phyloP scores from a whole-genome alignment of 306 rosid species.

The Adenanthera pavonina region DNA sequence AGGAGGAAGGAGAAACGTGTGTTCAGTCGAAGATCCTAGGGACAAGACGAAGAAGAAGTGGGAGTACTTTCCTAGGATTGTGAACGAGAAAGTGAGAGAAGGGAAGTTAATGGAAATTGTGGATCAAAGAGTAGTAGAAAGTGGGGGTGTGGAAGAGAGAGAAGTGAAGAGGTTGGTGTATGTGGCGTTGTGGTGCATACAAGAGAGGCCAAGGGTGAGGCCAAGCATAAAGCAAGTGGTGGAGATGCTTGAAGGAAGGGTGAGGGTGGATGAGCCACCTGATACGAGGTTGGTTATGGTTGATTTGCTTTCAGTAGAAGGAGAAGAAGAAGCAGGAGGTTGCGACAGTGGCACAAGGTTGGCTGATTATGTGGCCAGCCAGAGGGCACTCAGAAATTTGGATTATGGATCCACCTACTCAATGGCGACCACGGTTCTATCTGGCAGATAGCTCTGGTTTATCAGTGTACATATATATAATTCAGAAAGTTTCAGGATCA shows the following conservation, averaged over 20 bases:
- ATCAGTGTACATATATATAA: background rate
- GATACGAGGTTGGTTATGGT: conserved; percentile 70
- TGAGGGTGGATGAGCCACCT: conserved; percentile 73
- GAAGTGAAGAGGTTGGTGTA: conserved; percentile 64
- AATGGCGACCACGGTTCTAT: conserved; percentile 50
- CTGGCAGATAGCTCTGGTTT: conserved; percentile 45
- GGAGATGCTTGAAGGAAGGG: conserved; percentile 84
- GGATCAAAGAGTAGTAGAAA: conserved; percentile 58
- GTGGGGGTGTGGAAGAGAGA: conserved; percentile 59
- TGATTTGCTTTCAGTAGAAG: conserved; percentile 63
- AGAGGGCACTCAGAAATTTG: conserved; percentile 18
- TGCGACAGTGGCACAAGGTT: conserved; percentile 30
- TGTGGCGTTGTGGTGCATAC: conserved; percentile 91
- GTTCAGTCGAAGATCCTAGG: conserved; percentile 42
- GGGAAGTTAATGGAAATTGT: conserved; percentile 76
- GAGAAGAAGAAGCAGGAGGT: conserved; percentile 32
- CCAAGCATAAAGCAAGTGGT: conserved; percentile 74
- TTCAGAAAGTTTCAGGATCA: background rate
- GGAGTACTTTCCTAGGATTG: conserved; percentile 72
- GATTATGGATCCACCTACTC: conserved; percentile 47
- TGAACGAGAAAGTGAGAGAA: conserved; percentile 69
- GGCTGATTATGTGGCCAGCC: conserved; percentile 33
- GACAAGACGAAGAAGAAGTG: conserved; percentile 53
- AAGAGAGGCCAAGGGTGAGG: conserved; percentile 75
- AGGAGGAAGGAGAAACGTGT: conserved; percentile 80